Percentiles rank a stretch among this genome's conserved stretches.
Conservation (phyloP, 129 eudicot genomes). For the Flaveria ramosissima region DNA sequence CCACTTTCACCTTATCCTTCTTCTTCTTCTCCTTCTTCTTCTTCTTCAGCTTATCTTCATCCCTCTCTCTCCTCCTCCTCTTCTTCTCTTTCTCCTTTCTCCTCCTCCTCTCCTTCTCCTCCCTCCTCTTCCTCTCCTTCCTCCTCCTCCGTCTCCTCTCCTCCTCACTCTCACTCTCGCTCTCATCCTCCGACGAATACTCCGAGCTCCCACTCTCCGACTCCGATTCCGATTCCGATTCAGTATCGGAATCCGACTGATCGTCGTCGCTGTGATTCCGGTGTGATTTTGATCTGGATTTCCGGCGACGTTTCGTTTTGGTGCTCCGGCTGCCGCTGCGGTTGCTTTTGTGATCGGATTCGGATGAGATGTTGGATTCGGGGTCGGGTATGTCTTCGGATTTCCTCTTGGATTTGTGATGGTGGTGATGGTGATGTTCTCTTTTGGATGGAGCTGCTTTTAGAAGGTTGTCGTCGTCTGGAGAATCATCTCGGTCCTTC, state of each 20-base stretch:
- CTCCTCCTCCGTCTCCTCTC: conserved; percentile 55
- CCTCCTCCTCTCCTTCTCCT: conserved; percentile 46
- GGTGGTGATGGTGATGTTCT: not conserved
- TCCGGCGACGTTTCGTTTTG: conserved; percentile 38
- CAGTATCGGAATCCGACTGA: conserved; percentile 37
- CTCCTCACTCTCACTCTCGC: conserved; percentile 45
- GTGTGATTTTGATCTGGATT: conserved; percentile 44
- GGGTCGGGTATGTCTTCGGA: conserved; percentile 33
- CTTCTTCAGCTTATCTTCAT: conserved; percentile 35
- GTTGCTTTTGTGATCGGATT: conserved; percentile 39
- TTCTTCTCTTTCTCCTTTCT: conserved; percentile 31
- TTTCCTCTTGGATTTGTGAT: conserved; percentile 44
- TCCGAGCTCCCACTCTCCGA: conserved; percentile 64
- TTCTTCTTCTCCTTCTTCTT: conserved; percentile 43
- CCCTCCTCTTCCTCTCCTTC: conserved; percentile 43
- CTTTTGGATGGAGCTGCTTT: conserved; percentile 35
- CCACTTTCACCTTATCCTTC: conserved; percentile 59
- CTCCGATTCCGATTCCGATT: conserved; percentile 53
- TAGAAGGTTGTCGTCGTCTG: conserved; percentile 36
- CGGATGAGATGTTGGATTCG: conserved; percentile 43
- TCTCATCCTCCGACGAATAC: conserved; percentile 39
- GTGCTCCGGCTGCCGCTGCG: conserved; percentile 38
- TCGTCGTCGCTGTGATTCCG: conserved; percentile 19
- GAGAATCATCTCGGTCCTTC: conserved; percentile 36
- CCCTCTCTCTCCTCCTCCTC: conserved; percentile 39